Evolutionary conservation across 2,329 filamentous ascomycete species (phyloP), one percentile per base, ranked within the genome.

Genomic region (Fusarium longipes): DNA sequence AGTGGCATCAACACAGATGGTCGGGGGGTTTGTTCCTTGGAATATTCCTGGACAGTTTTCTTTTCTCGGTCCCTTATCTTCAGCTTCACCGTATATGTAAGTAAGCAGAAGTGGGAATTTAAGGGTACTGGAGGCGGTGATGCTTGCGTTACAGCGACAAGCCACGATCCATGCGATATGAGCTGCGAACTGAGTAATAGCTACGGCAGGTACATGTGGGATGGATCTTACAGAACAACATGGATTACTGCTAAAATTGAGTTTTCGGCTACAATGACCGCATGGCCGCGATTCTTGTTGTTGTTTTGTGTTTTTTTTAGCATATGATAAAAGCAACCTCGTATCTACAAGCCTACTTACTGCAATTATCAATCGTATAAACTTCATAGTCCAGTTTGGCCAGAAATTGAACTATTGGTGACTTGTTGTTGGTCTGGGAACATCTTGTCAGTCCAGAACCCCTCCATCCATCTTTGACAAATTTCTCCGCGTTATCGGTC

Each of bases 281-380:
- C 43, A 52, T 60, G 55, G 17, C 17, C 24, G 6, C 30, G n/a
- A n/a, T n/a, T n/a, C n/a, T n/a, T n/a, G n/a, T n/a, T n/a, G n/a
- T n/a, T n/a, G n/a, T n/a, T n/a, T n/a, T n/a, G n/a, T 25, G 22
- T 17, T 14, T n/a, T 12, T 11, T 42, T 25, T 57, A 33, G 29
- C 40, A 52, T 59, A 63, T 64, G 59, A 54, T 48, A 35, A 32
- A 63, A 62, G 47, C 11, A 63, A 66, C 50, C 55, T 65, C 56
- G 63, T 65, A 65, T 65, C 42, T 44, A 25, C 25, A 35, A 25
- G 18, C 50, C 14, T 47, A 36, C 33, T 38, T 47, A 39, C 48
- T 65, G 32, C 33, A 65, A 42, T 35, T 39, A 30, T 63, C 43
- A 44, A 20, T 7, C 38, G n/a, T 44, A 44, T n/a, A n/a, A 15